Evolutionary conservation across 306 rosid genomes (phyloP).

Genomic region (barrel medic (Medicago truncatula)): MtrunA17r5.0-ANR NC_053049.1:44113501-44114000

Average conservation of each 20-base stretch:
- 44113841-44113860: slow-evolving; percentile 27
- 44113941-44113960: slow-evolving; percentile 70
- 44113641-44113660: slow-evolving; percentile 63
- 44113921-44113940: slow-evolving; percentile 72
- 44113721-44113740: slow-evolving; percentile 51
- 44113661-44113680: slow-evolving; percentile 58
- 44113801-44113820: background rate
- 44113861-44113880: slow-evolving; percentile 39
- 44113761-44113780: background rate
- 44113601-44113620: background rate
- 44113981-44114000: slow-evolving; percentile 71
- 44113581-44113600: slow-evolving; percentile 23
- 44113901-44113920: slow-evolving; percentile 59
- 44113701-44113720: slow-evolving; percentile 60
- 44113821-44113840: slow-evolving; percentile 2
- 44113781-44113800: background rate
- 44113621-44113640: background rate
- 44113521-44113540: slow-evolving; percentile 71
- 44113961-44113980: slow-evolving; percentile 66
- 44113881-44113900: slow-evolving; percentile 75
- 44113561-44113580: slow-evolving; percentile 3
- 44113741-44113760: slow-evolving; percentile 40
- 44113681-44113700: slow-evolving; percentile 52
- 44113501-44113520: slow-evolving; percentile 58
- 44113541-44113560: slow-evolving; percentile 51